Conservation (phyloP, 495 filamentous ascomycete species). For the Penicillium samsonianum region DNA sequence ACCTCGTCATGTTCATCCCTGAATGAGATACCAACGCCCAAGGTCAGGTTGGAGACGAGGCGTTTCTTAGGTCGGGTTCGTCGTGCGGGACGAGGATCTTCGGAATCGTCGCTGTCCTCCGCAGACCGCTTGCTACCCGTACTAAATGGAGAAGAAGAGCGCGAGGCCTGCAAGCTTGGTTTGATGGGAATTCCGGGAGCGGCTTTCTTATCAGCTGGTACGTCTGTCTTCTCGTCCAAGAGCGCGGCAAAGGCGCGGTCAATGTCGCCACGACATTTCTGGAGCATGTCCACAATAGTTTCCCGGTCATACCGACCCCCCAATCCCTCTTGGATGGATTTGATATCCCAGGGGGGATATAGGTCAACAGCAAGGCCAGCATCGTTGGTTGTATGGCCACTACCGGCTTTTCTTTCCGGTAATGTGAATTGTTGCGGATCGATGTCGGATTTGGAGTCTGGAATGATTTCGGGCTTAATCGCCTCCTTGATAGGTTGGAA, state of each 20-base stretch:
- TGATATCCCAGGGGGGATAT: conserved; percentile 61
- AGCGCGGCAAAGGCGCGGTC: conserved; percentile 60
- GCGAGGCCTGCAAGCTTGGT: conserved; percentile 40
- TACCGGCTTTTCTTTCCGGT: background rate
- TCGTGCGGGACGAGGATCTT: conserved; percentile 35
- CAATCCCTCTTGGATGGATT: conserved; percentile 57
- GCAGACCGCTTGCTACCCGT: conserved; percentile 53
- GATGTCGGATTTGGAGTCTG: conserved; percentile 21
- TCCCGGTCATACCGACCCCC: conserved; percentile 56
- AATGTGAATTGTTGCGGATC: background rate
- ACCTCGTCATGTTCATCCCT: conserved; percentile 48
- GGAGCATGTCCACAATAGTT: conserved; percentile 58
- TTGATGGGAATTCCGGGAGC: conserved; percentile 36
- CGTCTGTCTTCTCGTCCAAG: conserved; percentile 50
- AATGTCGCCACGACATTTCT: conserved; percentile 61
- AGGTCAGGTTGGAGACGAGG: conserved; percentile 45
- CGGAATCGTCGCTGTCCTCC: conserved; percentile 46
- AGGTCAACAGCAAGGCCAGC: conserved; percentile 40
- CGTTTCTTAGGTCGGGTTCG: conserved; percentile 40
- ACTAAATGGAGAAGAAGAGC: conserved; percentile 49
- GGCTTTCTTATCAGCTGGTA: conserved; percentile 26
- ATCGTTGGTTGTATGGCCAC: conserved; percentile 12
- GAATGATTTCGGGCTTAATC: conserved; percentile 19
- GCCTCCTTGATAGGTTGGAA: background rate
- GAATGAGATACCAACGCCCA: conserved; percentile 49